Evolutionary conservation across 768 basidiomycete species (phyloP).

Genomic region (Termitomyces sp.): DNA sequence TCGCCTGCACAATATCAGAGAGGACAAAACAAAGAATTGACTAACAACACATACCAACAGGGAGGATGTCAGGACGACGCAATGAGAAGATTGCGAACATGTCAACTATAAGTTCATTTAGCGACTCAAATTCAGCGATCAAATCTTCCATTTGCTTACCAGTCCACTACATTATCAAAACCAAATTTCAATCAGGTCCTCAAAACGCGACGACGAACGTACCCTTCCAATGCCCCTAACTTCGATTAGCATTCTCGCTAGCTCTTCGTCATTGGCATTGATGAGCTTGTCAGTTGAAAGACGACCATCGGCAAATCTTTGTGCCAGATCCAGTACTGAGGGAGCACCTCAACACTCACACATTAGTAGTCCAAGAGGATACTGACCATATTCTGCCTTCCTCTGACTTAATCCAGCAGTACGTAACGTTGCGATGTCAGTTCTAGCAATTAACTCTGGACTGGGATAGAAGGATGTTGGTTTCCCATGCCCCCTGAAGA

Average conservation of each 20-base stretch:
- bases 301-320: slow-evolving; percentile 77
- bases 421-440: slow-evolving; percentile 56
- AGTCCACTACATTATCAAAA: slow-evolving; percentile 48
- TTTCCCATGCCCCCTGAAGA: slow-evolving; percentile 19
- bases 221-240: slow-evolving; percentile 80
- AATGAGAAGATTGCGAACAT: slow-evolving; percentile 93
- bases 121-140: background rate
- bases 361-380: background rate
- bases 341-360: background rate
- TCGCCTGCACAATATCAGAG: slow-evolving; percentile 49
- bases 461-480: slow-evolving; percentile 61
- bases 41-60: slow-evolving; percentile 29
- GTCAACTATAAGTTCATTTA: slow-evolving; percentile 49
- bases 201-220: slow-evolving; percentile 20
- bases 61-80: slow-evolving; percentile 76
- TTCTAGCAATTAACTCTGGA: slow-evolving; percentile 62
- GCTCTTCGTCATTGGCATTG: slow-evolving; percentile 70
- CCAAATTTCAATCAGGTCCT: slow-evolving; percentile 1
- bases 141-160: slow-evolving; percentile 32
- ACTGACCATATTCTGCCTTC: slow-evolving; percentile 88
- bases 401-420: slow-evolving; percentile 76
- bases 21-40: background rate
- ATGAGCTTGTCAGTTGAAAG: slow-evolving; percentile 71
- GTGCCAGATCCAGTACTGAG: slow-evolving; percentile 74
- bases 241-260: slow-evolving; percentile 70